Base-by-base conservation (phyloP, 352 stramenopile species). In the Bremia lactucae region DNA sequence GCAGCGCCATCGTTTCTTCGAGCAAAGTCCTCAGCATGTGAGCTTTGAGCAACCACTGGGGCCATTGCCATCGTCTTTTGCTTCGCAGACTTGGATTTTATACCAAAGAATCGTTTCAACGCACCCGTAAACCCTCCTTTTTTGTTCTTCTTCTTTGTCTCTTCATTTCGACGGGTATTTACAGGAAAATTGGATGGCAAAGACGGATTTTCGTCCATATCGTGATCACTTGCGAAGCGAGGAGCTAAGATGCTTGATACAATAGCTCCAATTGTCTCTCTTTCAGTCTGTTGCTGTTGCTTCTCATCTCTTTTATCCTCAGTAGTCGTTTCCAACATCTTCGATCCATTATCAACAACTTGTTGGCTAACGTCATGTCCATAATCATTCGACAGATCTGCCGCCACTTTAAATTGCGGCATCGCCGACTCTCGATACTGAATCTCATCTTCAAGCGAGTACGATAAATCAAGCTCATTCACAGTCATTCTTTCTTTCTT, bases 101-200 rank as follows among this genome's bases (percentile, higher is more conserved):
- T 73, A 3, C 71, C 71, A 31, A 88, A 84, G 6, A 88, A 77
- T 0, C 76, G 59, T 51, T 86, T 86, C 0, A 88, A 33, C 15
- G 63, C 73, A 11, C 65, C 62, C 28, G 66, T 53, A 16, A 88
- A 68, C 1, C 75, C 62, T 4, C 46, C 43, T 13, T 52, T 59
- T 6, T 29, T 21, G 9, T 63, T 52, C 19, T 29, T 31, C 29
- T 36, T 34, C 36, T 23, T 21, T 31, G 14, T 25, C 35, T 21
- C 39, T 0, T 22, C 25, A 41, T 19, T 31, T 38, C 28, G 26
- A 38, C 26, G 37, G 13, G 43, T 57, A 42, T 46, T 35, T 11
- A 54, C 56, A 19, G 55, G 47, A 33, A 59, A 65, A n/a, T 53
- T 64, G 15, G 51, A 56, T 20, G 46, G 49, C 35, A 58, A 53